These are phyloP conservation scores for Rhizoclosmatium sp. DNA, from an alignment of 192 early-diverging fungal genomes.

Conservation along the genomic window DNA sequence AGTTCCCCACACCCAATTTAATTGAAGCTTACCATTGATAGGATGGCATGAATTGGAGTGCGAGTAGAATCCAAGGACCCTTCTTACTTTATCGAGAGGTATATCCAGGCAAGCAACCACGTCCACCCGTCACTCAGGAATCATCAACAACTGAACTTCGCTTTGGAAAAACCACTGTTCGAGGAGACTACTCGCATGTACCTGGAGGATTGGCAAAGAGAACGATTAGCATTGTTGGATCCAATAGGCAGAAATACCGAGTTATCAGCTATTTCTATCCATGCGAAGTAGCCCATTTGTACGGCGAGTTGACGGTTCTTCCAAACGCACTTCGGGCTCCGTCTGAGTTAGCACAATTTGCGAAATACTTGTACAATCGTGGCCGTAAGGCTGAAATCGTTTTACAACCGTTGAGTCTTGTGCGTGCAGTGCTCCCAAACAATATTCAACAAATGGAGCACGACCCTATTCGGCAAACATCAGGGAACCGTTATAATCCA, in stretches of 20 bases:
- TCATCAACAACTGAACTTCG: neutral
- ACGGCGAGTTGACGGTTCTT: neutral
- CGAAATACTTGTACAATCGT: no score
- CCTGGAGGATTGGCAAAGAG: constrained; percentile 5
- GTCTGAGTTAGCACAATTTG: no score
- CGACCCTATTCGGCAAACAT: no score
- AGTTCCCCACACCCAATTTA: no score
- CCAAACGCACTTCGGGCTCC: no score
- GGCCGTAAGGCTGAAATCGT: no score
- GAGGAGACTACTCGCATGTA: constrained; percentile 1
- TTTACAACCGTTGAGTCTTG: no score
- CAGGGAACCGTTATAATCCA: no score
- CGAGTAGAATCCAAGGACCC: constrained; percentile 1
- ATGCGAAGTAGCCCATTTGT: constrained; percentile 5
- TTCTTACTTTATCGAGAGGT: constrained; percentile 1
- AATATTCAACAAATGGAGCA: no score
- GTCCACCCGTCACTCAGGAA: neutral
- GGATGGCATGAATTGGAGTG: neutral
- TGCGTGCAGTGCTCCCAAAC: no score
- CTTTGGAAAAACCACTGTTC: constrained; percentile 1
- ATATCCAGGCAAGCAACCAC: neutral
- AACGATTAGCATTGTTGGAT: neutral
- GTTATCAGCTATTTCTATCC: constrained; percentile 18
- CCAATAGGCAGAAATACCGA: neutral
- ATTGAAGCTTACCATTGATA: no score